Conservation (phyloP, 1,284 basidiomycete species). For the Naganishia albida region DNA sequence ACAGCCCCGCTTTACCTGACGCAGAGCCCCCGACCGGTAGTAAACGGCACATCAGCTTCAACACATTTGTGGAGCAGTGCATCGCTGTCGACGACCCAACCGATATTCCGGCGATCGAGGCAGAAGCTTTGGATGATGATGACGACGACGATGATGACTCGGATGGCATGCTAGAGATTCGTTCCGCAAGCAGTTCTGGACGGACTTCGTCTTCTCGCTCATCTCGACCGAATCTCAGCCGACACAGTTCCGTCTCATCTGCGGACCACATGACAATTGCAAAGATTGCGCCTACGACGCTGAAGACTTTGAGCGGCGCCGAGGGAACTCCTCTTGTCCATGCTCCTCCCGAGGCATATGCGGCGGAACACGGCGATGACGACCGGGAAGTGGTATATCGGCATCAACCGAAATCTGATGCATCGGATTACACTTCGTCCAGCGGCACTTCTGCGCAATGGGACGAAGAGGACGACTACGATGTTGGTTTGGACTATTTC, state of each 20-base stretch:
- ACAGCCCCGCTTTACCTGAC: neutral
- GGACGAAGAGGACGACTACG: conserved; percentile 58
- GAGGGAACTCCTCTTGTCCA: conserved; percentile 64
- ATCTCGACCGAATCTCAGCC: conserved; percentile 43
- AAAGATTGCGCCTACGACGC: conserved; percentile 86
- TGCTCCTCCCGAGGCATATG: conserved; percentile 61
- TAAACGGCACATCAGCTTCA: conserved; percentile 91
- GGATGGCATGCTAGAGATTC: conserved; percentile 69
- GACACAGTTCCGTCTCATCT: conserved; percentile 43
- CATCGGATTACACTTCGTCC: conserved; percentile 16
- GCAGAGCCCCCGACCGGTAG: conserved; percentile 46
- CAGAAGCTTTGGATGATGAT: conserved; percentile 46
- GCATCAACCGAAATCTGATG: conserved; percentile 9
- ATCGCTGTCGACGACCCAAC: conserved; percentile 74
- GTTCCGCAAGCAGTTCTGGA: conserved; percentile 38
- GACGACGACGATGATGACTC: conserved; percentile 60
- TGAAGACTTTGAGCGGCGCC: conserved; percentile 69
- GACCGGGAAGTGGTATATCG: conserved; percentile 45
- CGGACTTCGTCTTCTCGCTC: conserved; percentile 40
- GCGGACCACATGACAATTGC: conserved; percentile 81
- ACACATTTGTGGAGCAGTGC: conserved; percentile 96
- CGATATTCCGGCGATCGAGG: conserved; percentile 35
- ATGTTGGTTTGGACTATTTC: conserved; percentile 63
- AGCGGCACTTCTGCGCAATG: conserved; percentile 29
- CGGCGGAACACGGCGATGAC: conserved; percentile 51